These are phyloP conservation scores for Panicum virgatum DNA, from an alignment of 202 grass and related monocot species.

Conservation along the genomic window DNA sequence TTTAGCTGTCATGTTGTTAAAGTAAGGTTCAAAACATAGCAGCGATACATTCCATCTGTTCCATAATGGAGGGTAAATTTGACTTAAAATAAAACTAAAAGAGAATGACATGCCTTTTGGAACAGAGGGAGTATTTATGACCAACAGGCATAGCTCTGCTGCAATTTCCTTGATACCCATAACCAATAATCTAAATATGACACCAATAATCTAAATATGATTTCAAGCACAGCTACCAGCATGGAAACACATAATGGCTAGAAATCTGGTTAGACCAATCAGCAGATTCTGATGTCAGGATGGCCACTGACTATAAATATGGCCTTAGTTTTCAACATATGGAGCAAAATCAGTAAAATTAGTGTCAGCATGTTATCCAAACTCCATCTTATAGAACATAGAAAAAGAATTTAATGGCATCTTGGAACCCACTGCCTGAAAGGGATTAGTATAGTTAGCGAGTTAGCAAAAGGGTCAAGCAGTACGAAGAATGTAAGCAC, in stretches of 20 bases:
- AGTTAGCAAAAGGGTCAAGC: conserved; percentile 44
- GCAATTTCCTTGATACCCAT: background rate
- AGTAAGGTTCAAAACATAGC: background rate
- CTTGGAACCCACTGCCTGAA: conserved; percentile 47
- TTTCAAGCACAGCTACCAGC: background rate
- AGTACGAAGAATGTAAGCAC: conserved; percentile 28
- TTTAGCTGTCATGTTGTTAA: background rate
- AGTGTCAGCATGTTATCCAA: conserved; percentile 48
- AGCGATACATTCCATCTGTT: background rate
- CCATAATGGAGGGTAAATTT: background rate
- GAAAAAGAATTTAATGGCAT: conserved; percentile 30
- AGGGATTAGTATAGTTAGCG: conserved; percentile 47
- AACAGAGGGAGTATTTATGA: background rate
- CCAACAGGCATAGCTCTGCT: background rate
- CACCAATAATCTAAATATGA: conserved; percentile 14
- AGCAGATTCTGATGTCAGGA: conserved; percentile 52
- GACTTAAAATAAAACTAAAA: background rate
- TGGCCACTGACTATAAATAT: conserved; percentile 31
- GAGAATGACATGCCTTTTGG: background rate
- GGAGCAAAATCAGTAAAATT: conserved; percentile 40
- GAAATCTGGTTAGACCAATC: conserved; percentile 30
- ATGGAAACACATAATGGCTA: conserved; percentile 25
- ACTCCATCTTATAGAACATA: conserved; percentile 39
- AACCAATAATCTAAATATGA: too few species aligned
- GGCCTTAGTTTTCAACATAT: conserved; percentile 4